A percentile compares a stretch with the other conserved stretches of the same genome.
Evolutionary conservation across 1,139 yeast species (phyloP).

Genomic region (Protomyces macrosporus): DNA sequence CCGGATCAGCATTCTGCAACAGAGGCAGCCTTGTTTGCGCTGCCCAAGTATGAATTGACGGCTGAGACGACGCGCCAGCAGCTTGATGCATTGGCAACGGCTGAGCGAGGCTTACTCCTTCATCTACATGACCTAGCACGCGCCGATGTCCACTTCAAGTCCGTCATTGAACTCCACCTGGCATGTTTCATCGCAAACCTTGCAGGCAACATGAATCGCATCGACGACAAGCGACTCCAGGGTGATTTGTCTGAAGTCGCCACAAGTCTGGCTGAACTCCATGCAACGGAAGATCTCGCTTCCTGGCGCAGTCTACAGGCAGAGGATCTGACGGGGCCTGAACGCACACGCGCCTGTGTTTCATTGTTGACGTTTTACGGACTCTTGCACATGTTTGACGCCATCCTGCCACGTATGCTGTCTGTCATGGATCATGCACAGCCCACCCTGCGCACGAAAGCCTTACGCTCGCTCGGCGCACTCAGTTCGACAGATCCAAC

Average conservation of each 20-base stretch:
- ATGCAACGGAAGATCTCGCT: background rate
- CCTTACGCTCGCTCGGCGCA: slow-evolving; percentile 54
- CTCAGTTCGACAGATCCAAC: slow-evolving; percentile 51
- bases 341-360: background rate
- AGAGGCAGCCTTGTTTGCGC: slow-evolving; percentile 1
- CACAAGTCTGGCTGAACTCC: background rate
- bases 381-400: slow-evolving; percentile 48
- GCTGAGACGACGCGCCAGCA: background rate
- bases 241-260: background rate
- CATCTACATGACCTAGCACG: background rate
- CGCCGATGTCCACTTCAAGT: background rate
- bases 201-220: background rate
- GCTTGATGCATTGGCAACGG: background rate
- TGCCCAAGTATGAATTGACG: slow-evolving; percentile 27
- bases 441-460: slow-evolving; percentile 59
- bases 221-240: background rate
- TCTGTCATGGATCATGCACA: slow-evolving; percentile 50
- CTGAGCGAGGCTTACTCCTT: background rate
- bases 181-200: background rate
- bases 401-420: slow-evolving; percentile 49
- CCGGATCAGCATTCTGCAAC: slow-evolving; percentile 32
- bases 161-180: background rate
- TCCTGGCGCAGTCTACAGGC: background rate
- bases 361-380: slow-evolving; percentile 33
- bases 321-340: background rate